phyloP scores from a whole-genome alignment of 495 filamentous ascomycete genomes.

The Trichoderma orchidacearum region DNA sequence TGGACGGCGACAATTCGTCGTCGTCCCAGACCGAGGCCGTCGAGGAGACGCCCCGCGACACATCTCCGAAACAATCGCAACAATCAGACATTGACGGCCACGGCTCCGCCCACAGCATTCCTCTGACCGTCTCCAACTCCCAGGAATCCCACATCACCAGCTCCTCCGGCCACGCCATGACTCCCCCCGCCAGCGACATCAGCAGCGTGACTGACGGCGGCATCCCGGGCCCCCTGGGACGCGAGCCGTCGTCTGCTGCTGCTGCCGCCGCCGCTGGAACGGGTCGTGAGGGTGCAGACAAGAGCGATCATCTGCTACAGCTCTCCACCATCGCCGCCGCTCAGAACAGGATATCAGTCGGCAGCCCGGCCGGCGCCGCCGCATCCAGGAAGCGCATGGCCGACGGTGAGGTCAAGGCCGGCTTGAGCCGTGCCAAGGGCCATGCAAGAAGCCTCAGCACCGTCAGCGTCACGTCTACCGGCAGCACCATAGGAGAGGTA shows the following conservation, averaged over 20 bases:
- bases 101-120: background rate
- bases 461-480: conserved; percentile 37
- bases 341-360: conserved; percentile 25
- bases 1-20: background rate
- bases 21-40: background rate
- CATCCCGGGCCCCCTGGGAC: conserved; percentile 7
- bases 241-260: conserved; percentile 6
- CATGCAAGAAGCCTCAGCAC: conserved; percentile 61
- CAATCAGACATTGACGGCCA: background rate
- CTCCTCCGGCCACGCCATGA: conserved; percentile 29
- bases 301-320: conserved; percentile 32
- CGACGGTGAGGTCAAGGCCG: conserved; percentile 45
- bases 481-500: conserved; percentile 66
- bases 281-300: no score
- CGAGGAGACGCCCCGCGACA: background rate
- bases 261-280: no score
- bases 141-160: conserved; percentile 27
- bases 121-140: conserved; percentile 11
- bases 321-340: conserved; percentile 39
- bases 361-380: conserved; percentile 6
- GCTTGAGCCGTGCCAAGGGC: conserved; percentile 8
- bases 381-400: conserved; percentile 47
- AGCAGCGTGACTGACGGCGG: conserved; percentile 20
- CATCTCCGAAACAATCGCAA: background rate
- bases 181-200: conserved; percentile 30